Evolutionary conservation across 2,329 filamentous ascomycete species (phyloP), one percentile per base, ranked within the genome.

Genomic region (Penicillium sumatraense): DNA sequence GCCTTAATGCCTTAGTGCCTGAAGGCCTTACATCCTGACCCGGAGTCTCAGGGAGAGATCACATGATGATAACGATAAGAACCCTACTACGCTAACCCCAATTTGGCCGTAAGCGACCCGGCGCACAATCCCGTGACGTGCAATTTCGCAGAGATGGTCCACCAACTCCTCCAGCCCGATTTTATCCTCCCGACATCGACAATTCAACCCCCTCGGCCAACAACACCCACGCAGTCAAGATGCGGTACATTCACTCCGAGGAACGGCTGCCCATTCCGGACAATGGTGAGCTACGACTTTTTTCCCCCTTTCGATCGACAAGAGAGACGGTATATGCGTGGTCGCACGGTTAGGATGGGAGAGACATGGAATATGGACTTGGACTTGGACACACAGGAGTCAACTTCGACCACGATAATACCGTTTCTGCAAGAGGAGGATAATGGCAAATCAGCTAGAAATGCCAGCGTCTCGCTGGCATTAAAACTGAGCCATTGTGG

Each of bases 231-330:
- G 68, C 75, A 75, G 75, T 83, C 89, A 97, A 90, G 83, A 98
- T 98, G 95, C 96, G 90, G 86, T 98, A 97, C 91, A 96, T 99
- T 85, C 92, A 97, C 87, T 96, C 91, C 78, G 86, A 93, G 84
- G 93, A 99, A 88, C 85, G 86, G 83, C 86, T 99, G 83, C 86
- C 88, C 76, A 91, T 99, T 82, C 95, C 96, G 76, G 91, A 97
- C 81, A 91, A 93, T 85, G 92, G 92, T 96, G 88, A 83, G 91
- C 90, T 68, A 67, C 63, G 64, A 65, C 59, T 57, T 65, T 64
- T 61, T 63, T 63, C 71, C 67, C 53, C 53, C 65, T 67, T 61
- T 67, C 57, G 61, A 57, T 56, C 61, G 58, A 54, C 55, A 49
- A 59, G 49, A 49, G 49, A 49, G 62, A 46, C 51, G 42, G 55